Evolutionary conservation across 2,329 filamentous ascomycete species (phyloP).

Genomic region (Emmonsiellopsis sp.): DNA sequence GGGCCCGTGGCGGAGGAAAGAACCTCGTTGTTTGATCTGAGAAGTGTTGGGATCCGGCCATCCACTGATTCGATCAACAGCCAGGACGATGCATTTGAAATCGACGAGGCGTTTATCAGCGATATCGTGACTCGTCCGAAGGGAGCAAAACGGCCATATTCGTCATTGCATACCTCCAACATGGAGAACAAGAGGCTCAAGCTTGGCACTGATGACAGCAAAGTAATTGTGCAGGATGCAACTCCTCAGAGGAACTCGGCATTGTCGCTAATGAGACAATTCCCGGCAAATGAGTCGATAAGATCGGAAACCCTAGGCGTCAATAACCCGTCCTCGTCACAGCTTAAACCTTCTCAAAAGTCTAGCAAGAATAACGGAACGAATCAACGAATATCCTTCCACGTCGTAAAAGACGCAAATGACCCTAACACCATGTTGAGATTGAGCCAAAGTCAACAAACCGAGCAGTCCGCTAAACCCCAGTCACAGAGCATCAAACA

Average conservation of each 20-base stretch:
- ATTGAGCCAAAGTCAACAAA: conserved; percentile 56
- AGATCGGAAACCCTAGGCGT: not conserved
- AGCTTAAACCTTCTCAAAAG: conserved; percentile 19
- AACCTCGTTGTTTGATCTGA: conserved; percentile 19
- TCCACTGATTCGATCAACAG: conserved; percentile 15
- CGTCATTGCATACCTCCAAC: not conserved
- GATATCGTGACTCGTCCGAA: conserved; percentile 17
- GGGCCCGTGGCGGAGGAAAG: conserved; percentile 1
- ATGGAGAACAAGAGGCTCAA: conserved; percentile 5
- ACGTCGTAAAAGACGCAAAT: conserved; percentile 67
- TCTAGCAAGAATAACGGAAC: conserved; percentile 19
- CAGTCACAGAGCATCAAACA: not conserved
- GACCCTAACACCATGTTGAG: conserved; percentile 55
- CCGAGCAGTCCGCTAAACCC: conserved; percentile 14
- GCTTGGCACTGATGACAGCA: not conserved
- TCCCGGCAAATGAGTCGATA: not conserved
- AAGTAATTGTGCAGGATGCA: not conserved
- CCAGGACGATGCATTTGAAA: conserved; percentile 25
- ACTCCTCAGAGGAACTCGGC: not conserved
- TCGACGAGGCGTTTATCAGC: conserved; percentile 23
- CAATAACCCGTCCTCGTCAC: conserved; percentile 13
- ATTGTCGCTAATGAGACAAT: too few species aligned
- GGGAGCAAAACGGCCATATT: conserved; percentile 11
- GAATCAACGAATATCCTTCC: conserved; percentile 52
- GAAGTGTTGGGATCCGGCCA: conserved; percentile 19